phyloP scores from a whole-genome alignment of 2,329 filamentous ascomycete species.

The Ceratocystis papillata region DNA sequence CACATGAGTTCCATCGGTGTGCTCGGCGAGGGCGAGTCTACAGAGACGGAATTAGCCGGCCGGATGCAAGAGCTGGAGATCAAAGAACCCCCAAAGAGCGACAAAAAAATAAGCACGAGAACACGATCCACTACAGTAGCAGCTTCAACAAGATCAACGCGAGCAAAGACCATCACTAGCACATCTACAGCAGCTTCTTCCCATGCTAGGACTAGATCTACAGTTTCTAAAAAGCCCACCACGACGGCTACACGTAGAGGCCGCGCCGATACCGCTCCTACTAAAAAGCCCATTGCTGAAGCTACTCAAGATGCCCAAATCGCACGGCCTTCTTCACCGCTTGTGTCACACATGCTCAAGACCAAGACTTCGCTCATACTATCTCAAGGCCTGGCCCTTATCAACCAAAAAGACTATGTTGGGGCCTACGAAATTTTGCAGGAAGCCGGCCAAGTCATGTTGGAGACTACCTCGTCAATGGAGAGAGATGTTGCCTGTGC shows the following conservation, averaged over 20 bases:
- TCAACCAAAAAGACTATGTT: conserved; percentile 45
- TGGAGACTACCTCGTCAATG: conserved; percentile 30
- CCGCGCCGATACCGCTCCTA: conserved; percentile 1
- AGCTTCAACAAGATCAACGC: conserved; percentile 25
- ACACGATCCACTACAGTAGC: conserved; percentile 26
- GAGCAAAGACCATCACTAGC: conserved; percentile 24
- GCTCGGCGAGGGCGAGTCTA: not conserved
- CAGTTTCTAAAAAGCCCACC: not conserved
- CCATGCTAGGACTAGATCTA: conserved; percentile 1
- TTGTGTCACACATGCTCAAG: conserved; percentile 29
- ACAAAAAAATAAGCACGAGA: conserved; percentile 4
- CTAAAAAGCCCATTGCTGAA: conserved; percentile 8
- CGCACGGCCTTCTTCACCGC: not conserved
- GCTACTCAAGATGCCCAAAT: not conserved
- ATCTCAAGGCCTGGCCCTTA: conserved; percentile 36
- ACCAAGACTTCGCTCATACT: conserved; percentile 31
- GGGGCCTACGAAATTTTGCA: conserved; percentile 47
- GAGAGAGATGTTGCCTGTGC: conserved; percentile 53
- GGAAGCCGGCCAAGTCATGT: conserved; percentile 33
- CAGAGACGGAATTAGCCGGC: conserved; percentile 25
- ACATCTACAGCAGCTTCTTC: conserved; percentile 7
- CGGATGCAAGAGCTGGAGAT: conserved; percentile 32
- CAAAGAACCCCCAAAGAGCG: conserved; percentile 26
- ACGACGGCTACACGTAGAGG: not conserved
- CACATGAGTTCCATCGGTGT: conserved; percentile 31